phyloP scores from a whole-genome alignment of 2,329 filamentous ascomycete genomes.

The Talaromyces sp. region DNA sequence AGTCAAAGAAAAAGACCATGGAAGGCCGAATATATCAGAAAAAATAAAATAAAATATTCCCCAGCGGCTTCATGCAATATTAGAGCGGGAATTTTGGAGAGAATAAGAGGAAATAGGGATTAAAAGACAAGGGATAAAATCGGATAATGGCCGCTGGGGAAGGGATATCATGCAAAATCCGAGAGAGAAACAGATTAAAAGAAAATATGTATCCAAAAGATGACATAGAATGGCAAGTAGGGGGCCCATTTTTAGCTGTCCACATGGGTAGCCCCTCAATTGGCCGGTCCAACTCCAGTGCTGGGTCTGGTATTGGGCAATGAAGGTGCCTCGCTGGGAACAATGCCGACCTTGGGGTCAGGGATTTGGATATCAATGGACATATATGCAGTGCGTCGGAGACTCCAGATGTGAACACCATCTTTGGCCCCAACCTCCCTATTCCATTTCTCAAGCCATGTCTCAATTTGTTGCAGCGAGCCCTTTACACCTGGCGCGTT shows the following conservation, averaged over 20 bases:
- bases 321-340: conserved; percentile 41
- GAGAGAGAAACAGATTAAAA: conserved; percentile 23
- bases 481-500: conserved; percentile 76
- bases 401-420: conserved; percentile 72
- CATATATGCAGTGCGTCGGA: conserved; percentile 86
- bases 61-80: conserved; percentile 19
- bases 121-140: conserved; percentile 8
- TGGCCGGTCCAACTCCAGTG: conserved; percentile 30
- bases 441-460: conserved; percentile 89
- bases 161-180: conserved; percentile 31
- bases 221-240: conserved; percentile 2
- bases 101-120: conserved; percentile 10
- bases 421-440: conserved; percentile 60
- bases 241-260: not conserved
- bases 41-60: conserved; percentile 1
- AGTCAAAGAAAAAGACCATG: not conserved
- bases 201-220: conserved; percentile 20
- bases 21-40: conserved; percentile 9
- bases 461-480: conserved; percentile 70
- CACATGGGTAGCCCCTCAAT: conserved; percentile 7
- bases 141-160: conserved; percentile 14
- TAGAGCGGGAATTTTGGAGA: conserved; percentile 2
- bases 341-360: conserved; percentile 52
- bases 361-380: conserved; percentile 58
- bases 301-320: conserved; percentile 39